phyloP scores from a whole-genome alignment of 495 filamentous ascomycete genomes.

The Venustampulla echinocandica region DNA sequence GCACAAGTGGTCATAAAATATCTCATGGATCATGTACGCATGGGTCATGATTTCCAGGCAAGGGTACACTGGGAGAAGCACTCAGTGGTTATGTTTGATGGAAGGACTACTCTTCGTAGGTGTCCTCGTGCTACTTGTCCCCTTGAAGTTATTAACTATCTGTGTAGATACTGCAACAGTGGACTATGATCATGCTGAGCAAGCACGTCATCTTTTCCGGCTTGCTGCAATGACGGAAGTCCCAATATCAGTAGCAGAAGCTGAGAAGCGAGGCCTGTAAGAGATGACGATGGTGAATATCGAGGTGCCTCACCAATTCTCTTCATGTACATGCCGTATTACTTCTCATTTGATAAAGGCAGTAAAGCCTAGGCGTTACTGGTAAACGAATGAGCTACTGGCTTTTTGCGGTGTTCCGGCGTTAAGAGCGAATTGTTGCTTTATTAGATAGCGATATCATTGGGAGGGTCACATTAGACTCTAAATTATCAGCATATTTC shows the following conservation, averaged over 20 bases:
- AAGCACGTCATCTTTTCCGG: conserved; percentile 46
- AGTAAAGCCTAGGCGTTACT: too few relatives aligned
- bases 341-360: too few relatives aligned
- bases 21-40: conserved; percentile 31
- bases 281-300: too few relatives aligned
- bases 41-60: conserved; percentile 35
- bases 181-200: conserved; percentile 41
- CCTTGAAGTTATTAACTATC: too few relatives aligned
- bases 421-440: neutral
- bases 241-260: conserved; percentile 40
- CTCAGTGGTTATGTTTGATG: conserved; percentile 36
- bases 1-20: conserved; percentile 36
- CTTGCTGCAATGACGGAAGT: conserved; percentile 44
- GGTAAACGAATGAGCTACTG: too few relatives aligned
- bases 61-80: conserved; percentile 32
- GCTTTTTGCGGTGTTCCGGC: neutral
- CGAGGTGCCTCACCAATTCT: too few relatives aligned
- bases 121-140: conserved; percentile 12
- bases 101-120: conserved; percentile 48
- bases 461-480: neutral
- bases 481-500: neutral
- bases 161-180: conserved; percentile 45
- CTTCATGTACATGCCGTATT: neutral
- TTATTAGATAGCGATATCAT: neutral
- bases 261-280: neutral